A percentile compares a stretch with the other conserved stretches of the same genome.
Conservation (phyloP, 495 filamentous ascomycete genomes). For the Bombardia bombarda region DNA sequence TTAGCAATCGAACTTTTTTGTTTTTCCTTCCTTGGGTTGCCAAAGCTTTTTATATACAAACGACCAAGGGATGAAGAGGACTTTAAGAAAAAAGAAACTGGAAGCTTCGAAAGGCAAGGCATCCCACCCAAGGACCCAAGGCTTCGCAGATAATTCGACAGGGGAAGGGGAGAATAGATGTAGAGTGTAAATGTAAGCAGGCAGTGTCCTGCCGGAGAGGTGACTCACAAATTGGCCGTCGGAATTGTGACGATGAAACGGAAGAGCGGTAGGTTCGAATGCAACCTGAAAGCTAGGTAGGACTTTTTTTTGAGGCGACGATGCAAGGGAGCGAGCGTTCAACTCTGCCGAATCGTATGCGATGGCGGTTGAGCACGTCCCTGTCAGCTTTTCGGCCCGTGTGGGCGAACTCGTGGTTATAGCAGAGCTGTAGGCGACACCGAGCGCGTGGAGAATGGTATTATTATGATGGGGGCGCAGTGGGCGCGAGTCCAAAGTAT, state of each 20-base stretch:
- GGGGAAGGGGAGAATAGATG: slow-evolving; percentile 1
- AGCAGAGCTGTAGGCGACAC: slow-evolving; percentile 16
- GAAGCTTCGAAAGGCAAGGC: too few species aligned
- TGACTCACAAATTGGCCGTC: slow-evolving; percentile 1
- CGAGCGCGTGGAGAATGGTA: slow-evolving; percentile 4
- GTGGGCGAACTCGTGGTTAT: slow-evolving; percentile 8
- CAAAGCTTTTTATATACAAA: neutral
- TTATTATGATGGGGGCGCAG: slow-evolving; percentile 12
- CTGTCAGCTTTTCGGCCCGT: slow-evolving; percentile 6
- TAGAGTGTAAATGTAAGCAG: slow-evolving; percentile 13
- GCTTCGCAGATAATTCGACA: slow-evolving; percentile 5
- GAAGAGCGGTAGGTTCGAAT: slow-evolving; percentile 15
- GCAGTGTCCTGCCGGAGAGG: slow-evolving; percentile 13
- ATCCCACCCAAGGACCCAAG: neutral
- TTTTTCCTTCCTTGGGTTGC: too few species aligned
- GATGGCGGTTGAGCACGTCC: slow-evolving; percentile 8
- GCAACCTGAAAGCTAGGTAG: slow-evolving; percentile 11
- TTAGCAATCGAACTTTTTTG: slow-evolving; percentile 18
- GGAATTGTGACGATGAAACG: slow-evolving; percentile 24
- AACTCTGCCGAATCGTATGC: slow-evolving; percentile 30
- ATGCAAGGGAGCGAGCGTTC: slow-evolving; percentile 24
- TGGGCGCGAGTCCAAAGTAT: slow-evolving; percentile 5
- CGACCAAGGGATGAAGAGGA: neutral
- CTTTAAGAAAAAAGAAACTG: neutral
- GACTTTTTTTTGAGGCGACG: slow-evolving; percentile 32